These are phyloP conservation scores for Ampelomyces quisqualis DNA, from an alignment of 2,329 filamentous ascomycete species.

Conservation along the genomic window DNA sequence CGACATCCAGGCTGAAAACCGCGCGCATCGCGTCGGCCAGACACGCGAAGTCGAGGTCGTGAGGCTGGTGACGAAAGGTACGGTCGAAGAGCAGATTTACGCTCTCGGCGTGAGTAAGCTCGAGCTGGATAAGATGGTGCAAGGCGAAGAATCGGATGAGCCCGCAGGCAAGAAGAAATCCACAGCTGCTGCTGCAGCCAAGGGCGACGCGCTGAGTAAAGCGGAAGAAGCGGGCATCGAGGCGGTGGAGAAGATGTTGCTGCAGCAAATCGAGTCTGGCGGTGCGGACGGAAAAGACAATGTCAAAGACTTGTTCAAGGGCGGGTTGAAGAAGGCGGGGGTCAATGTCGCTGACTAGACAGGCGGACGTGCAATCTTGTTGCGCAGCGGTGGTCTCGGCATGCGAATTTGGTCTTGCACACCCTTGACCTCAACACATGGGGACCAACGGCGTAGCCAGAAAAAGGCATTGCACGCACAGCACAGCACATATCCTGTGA, in stretches of 20 bases:
- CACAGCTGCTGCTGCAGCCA: slow-evolving; percentile 9
- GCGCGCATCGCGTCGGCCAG: slow-evolving; percentile 92
- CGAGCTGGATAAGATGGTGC: slow-evolving; percentile 75
- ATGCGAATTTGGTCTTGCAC: no score
- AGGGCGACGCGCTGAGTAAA: slow-evolving; percentile 37
- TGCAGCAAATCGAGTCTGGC: slow-evolving; percentile 30
- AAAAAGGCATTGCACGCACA: background rate
- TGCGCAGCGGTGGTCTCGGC: no score
- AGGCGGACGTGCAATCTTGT: no score
- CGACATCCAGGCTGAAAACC: slow-evolving; percentile 96
- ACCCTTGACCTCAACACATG: no score
- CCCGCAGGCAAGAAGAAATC: slow-evolving; percentile 23
- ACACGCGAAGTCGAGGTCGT: slow-evolving; percentile 87
- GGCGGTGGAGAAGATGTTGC: slow-evolving; percentile 46
- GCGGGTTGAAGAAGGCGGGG: slow-evolving; percentile 46
- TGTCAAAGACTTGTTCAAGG: slow-evolving; percentile 46
- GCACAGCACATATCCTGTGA: no score
- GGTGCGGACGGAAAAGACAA: slow-evolving; percentile 26
- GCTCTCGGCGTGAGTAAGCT: slow-evolving; percentile 90
- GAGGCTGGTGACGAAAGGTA: slow-evolving; percentile 74
- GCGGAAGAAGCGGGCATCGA: slow-evolving; percentile 37
- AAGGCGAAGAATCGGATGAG: slow-evolving; percentile 57
- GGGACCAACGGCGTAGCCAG: no score
- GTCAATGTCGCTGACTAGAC: slow-evolving; percentile 34
- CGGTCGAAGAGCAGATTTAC: slow-evolving; percentile 92